These are phyloP conservation scores for Hemileccinum rubropunctum DNA, from an alignment of 768 basidiomycete species.

Conservation along the genomic window DNA sequence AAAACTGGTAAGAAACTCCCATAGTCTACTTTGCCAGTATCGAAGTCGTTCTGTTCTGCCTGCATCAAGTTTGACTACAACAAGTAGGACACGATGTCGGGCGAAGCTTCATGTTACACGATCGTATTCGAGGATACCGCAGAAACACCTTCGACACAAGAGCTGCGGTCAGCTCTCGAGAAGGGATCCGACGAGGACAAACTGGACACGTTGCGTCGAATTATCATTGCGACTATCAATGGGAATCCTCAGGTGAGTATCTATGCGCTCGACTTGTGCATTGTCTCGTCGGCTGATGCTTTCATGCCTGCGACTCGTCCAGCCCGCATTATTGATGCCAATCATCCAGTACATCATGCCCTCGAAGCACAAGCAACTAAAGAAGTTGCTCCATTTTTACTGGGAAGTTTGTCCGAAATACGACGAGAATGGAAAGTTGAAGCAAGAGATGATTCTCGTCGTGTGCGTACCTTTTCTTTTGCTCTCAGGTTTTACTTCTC, in stretches of 20 bases:
- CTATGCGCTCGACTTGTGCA: background rate
- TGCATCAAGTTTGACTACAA: background rate
- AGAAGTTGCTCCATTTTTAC: constrained; percentile 95
- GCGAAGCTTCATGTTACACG: constrained; percentile 74
- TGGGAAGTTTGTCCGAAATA: constrained; percentile 99
- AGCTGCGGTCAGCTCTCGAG: constrained; percentile 80
- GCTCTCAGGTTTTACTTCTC: background rate
- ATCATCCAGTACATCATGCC: constrained; percentile 98
- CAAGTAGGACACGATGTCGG: constrained; percentile 22
- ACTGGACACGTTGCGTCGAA: constrained; percentile 91
- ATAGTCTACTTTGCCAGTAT: no score
- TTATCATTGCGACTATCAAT: constrained; percentile 91
- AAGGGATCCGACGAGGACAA: constrained; percentile 98
- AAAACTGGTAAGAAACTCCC: no score
- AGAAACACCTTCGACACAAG: constrained; percentile 77
- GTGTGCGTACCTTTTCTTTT: constrained; percentile 58
- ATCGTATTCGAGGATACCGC: constrained; percentile 69
- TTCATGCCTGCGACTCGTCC: background rate
- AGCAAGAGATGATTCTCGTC: constrained; percentile 99
- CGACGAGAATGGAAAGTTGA: constrained; percentile 94
- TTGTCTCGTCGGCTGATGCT: background rate
- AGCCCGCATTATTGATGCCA: constrained; percentile 95
- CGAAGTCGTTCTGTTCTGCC: no score
- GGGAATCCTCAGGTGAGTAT: constrained; percentile 82
- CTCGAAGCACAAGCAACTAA: constrained; percentile 90